Base-by-base conservation (phyloP, 108 stramenopile genomes). In the Nannochloropsis salina region DNA sequence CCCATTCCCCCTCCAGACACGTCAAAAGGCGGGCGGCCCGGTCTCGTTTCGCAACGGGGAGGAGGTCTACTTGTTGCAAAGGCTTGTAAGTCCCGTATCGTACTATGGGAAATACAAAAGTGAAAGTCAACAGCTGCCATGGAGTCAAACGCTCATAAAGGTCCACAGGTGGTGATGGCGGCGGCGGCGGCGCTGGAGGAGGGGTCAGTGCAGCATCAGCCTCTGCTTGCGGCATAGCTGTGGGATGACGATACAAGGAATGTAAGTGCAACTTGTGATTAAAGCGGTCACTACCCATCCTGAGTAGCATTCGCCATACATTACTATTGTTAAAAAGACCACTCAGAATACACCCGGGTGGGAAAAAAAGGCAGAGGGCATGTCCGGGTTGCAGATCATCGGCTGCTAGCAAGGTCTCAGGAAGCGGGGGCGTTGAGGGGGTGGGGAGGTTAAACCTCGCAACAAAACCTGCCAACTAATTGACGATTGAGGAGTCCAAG, bases 1-100 rank as follows among this genome's bases (percentile, higher is more conserved):
- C 61, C 61, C 61, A 74, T 74, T 74, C 61, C n/a, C n/a, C n/a
- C 61, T 74, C 61, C 61, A 74, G n/a, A n/a, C 61, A n/a, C n/a
- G 4, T n/a, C 61, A 6, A n/a, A 74, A 74, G 20, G 20, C 61
- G 61, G 61, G 61, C 61, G n/a, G 61, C 61, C 15, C 61, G 61
- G n/a, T 74, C 61, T n/a, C n/a, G 61, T n/a, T 74, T n/a, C 2
- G 61, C 3, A 15, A 74, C 61, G 61, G 61, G 61, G 15, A 74
- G n/a, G n/a, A 74, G 61, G n/a, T 74, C 61, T 74, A n/a, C 61
- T 74, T 74, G 61, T n/a, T 74, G 61, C 15, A 74, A n/a, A 15
- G 61, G 8, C 61, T 74, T 74, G 61, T 74, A 74, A n/a, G 61
- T 6, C 61, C 61, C 61, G n/a, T 3, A 74, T 15, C 61, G 61